phyloP scores from a whole-genome alignment of 2,329 filamentous ascomycete genomes.

The Graphilbum ipis-grandicollis region DNA sequence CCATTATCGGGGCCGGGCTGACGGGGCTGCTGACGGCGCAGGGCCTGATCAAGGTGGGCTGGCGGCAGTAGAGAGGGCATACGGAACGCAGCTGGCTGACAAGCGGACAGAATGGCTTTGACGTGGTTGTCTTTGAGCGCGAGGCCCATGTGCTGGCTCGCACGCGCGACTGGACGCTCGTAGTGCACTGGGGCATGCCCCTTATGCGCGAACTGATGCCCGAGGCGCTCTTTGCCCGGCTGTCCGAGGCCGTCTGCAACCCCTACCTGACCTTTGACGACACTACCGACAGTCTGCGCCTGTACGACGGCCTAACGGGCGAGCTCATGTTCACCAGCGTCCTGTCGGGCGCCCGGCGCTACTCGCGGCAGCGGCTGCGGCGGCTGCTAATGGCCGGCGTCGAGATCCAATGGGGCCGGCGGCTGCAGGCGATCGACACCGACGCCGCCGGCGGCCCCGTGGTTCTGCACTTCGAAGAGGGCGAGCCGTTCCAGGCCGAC shows the following conservation, averaged over 20 bases:
- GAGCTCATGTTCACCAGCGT: constrained; percentile 17
- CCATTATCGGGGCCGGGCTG: constrained; percentile 20
- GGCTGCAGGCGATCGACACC: constrained; percentile 2
- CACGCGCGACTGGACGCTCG: constrained; percentile 21
- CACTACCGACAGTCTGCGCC: constrained; percentile 14
- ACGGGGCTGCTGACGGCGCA: constrained; percentile 20
- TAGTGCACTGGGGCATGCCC: constrained; percentile 22
- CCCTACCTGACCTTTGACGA: constrained; percentile 16
- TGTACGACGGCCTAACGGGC: constrained; percentile 18
- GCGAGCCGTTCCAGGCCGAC: constrained; percentile 9
- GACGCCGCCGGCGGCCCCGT: constrained; percentile 1
- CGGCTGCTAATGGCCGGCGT: constrained; percentile 15
- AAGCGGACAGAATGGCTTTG: constrained; percentile 15
- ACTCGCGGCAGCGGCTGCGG: constrained; percentile 17
- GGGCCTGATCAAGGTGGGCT: constrained; percentile 16
- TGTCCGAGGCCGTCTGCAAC: constrained; percentile 18
- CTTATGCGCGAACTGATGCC: constrained; percentile 18
- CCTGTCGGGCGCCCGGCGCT: constrained; percentile 16
- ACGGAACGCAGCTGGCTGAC: too few species aligned
- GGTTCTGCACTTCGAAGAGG: constrained; percentile 13
- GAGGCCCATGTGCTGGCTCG: constrained; percentile 14
- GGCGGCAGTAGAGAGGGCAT: too few species aligned
- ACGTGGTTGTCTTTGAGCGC: constrained; percentile 15
- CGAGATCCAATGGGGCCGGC: constrained; percentile 16
- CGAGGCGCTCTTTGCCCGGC: constrained; percentile 12